Base-by-base conservation (phyloP, 2,329 filamentous ascomycete species). In the Colletotrichum tabaci region DNA sequence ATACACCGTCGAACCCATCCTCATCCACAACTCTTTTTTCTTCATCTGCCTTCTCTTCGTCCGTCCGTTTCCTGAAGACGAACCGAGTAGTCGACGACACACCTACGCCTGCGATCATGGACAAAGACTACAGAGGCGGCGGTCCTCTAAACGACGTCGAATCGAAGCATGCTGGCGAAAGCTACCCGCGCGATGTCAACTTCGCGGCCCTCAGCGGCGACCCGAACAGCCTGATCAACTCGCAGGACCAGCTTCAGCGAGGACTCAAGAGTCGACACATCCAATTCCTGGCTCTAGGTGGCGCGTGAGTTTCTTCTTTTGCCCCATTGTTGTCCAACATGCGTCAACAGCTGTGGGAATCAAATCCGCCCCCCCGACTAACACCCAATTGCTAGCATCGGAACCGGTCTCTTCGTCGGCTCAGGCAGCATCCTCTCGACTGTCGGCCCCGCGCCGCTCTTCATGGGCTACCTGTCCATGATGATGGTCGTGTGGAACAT, bases 381-480 rank as follows among this genome's bases (percentile, higher is more conserved):
- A 75, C 70, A 58, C 55, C 4, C 44, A 47, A 2, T 53, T 46
- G 67, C 74, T 9, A 87, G 78, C 26, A 91, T 92, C 74, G 90
- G 90, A 66, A 92, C 90, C 4, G 90, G 90, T 75, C 84, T 92
- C 23, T 92, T 92, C 78, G 85, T 92, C 72, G 89, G 89, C 67
- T 89, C 88, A 47, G 90, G 90, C 30, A 81, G 81, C 69, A 89
- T 90, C 63, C 81, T 92, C 63, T 82, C 86, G 44, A 81, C 82
- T 12, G 86, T 87, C 38, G 90, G 90, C 2, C 90, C 90, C 3
- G 92, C 91, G 6, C 91, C 92, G 0, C 82, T 94, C 18, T 87
- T 94, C 78, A 90, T 95, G 80, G 90, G 89, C 30, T 95, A 94
- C 79, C 75, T 88, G 8, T 83, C 82, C 74, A 88, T 88, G 86